Percentiles rank a stretch among this genome's conserved stretches.
phyloP scores from a whole-genome alignment of 257 asterid species.

The Petrea volubilis region DNA sequence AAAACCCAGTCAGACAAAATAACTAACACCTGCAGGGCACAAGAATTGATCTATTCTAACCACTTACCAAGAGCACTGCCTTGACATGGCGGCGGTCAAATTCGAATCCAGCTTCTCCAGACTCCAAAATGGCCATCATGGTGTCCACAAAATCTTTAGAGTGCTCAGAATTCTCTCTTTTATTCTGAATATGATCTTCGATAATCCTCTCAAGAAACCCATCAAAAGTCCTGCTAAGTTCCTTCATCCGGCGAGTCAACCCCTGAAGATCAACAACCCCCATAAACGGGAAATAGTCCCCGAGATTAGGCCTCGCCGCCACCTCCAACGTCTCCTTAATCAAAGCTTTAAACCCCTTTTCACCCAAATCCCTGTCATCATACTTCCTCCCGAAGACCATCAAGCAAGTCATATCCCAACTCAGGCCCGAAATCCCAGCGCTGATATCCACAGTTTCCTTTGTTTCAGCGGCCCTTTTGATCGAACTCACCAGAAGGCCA shows the following conservation, averaged over 20 bases:
- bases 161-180: background rate
- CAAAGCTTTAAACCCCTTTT: conserved; percentile 31
- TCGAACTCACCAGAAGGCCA: background rate
- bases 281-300: conserved; percentile 33
- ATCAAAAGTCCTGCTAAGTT: conserved; percentile 18
- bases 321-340: conserved; percentile 21
- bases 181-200: conserved; percentile 24
- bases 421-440: background rate
- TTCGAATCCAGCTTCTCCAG: conserved; percentile 28
- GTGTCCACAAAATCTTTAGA: conserved; percentile 27
- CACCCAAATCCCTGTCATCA: conserved; percentile 24
- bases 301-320: conserved; percentile 22
- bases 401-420: conserved; percentile 28
- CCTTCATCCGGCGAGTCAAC: conserved; percentile 18
- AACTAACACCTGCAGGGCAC: no score
- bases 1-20: no score
- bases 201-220: conserved; percentile 36
- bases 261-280: conserved; percentile 39
- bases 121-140: conserved; percentile 26
- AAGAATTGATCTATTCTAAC: no score
- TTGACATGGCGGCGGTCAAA: conserved; percentile 44
- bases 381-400: conserved; percentile 43
- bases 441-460: conserved; percentile 21
- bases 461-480: background rate
- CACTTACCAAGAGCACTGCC: conserved; percentile 39